These are phyloP conservation scores for Plicaturopsis crispa DNA, from an alignment of 768 basidiomycete species.

Conservation along the genomic window DNA sequence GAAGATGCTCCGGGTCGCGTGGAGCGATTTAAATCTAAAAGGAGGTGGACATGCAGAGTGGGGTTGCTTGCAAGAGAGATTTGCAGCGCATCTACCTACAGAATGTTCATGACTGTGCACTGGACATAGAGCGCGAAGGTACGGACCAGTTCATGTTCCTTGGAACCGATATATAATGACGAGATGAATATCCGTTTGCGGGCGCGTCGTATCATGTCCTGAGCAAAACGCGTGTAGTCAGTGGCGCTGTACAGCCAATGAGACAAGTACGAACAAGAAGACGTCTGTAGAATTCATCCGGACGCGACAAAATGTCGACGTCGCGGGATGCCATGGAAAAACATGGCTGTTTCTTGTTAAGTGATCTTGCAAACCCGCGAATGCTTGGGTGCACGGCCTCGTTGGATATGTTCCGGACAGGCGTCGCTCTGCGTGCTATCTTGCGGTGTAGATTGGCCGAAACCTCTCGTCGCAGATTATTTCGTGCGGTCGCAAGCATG, in stretches of 20 bases:
- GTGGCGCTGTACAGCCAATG: neutral
- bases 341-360: slow-evolving; percentile 22
- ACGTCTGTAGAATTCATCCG: slow-evolving; percentile 31
- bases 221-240: neutral
- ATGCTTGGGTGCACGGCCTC: slow-evolving; percentile 10
- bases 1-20: slow-evolving; percentile 64
- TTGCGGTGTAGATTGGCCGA: too few species aligned
- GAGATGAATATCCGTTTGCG: slow-evolving; percentile 81
- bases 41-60: slow-evolving; percentile 57
- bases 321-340: slow-evolving; percentile 23
- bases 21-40: slow-evolving; percentile 77
- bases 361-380: slow-evolving; percentile 9
- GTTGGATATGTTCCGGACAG: slow-evolving; percentile 6
- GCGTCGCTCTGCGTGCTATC: too few species aligned
- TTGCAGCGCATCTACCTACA: slow-evolving; percentile 68
- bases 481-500: too few species aligned
- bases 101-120: neutral
- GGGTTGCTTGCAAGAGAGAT: slow-evolving; percentile 51
- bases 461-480: too few species aligned
- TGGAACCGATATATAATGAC: slow-evolving; percentile 79
- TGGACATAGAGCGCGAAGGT: neutral
- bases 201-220: slow-evolving; percentile 79
- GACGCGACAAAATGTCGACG: slow-evolving; percentile 32
- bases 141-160: slow-evolving; percentile 74
- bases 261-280: slow-evolving; percentile 41